phyloP scores from a whole-genome alignment of 768 basidiomycete genomes.

The Tylopilus sp. region DNA sequence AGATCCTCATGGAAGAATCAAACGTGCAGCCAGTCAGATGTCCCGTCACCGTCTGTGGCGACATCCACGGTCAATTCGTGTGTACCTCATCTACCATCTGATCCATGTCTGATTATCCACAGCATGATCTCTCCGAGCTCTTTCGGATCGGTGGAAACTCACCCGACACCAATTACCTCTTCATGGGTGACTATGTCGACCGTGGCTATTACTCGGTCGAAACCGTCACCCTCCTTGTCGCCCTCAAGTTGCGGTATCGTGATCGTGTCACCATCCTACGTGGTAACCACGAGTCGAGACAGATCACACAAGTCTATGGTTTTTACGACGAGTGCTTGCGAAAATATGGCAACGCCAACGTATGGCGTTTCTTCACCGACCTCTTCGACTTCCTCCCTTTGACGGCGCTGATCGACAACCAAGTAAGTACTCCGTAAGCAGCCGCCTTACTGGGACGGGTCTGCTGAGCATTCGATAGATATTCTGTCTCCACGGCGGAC shows the following conservation, averaged over 20 bases:
- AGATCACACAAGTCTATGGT: conserved; percentile 99
- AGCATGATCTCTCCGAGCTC: conserved; percentile 99
- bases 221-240: conserved; percentile 95
- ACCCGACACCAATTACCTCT: conserved; percentile 98
- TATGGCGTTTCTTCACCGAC: conserved; percentile 99
- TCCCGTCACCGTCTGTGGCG: conserved; percentile 98
- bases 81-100: conserved; percentile 39
- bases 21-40: conserved; percentile 98
- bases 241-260: conserved; percentile 95
- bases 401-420: conserved; percentile 97
- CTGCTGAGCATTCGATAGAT: conserved; percentile 52
- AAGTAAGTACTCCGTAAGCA: conserved; percentile 59
- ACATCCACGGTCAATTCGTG: conserved; percentile 99
- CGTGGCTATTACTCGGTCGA: conserved; percentile 99
- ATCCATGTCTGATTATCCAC: conserved; percentile 30
- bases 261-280: conserved; percentile 97
- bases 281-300: conserved; percentile 97
- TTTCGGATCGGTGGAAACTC: conserved; percentile 99
- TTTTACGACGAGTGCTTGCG: conserved; percentile 99
- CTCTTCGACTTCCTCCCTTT: conserved; percentile 96
- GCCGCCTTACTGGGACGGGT: not conserved
- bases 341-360: conserved; percentile 99
- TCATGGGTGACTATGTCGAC: conserved; percentile 99
- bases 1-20: conserved; percentile 98
- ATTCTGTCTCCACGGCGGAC: conserved; percentile 97